Percentiles rank a stretch among this genome's conserved stretches.
phyloP scores from a whole-genome alignment of 306 rosid genomes.

The Notholithocarpus densiflorus region DNA sequence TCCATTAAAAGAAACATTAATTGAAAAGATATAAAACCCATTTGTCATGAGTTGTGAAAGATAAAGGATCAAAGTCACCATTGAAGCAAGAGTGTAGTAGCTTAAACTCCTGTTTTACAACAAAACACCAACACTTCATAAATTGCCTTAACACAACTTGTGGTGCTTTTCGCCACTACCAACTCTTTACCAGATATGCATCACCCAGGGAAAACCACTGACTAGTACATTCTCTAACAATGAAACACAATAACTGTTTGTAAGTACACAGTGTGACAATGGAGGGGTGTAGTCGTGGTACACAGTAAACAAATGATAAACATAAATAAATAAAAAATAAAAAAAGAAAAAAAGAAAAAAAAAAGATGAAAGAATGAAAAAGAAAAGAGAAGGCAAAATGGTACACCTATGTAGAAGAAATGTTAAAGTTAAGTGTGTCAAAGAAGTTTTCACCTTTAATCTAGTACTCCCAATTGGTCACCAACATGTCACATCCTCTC shows the following conservation, averaged over 20 bases:
- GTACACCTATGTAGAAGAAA: neutral
- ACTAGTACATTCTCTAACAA: constrained; percentile 24
- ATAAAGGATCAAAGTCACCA: neutral
- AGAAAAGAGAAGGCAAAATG: neutral
- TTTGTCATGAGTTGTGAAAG: neutral
- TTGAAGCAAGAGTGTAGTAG: neutral
- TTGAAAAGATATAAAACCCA: neutral
- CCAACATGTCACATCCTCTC: neutral
- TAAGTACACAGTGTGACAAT: neutral
- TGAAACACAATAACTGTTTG: neutral
- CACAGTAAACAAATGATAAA: neutral
- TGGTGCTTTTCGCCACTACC: neutral
- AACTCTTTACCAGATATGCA: neutral
- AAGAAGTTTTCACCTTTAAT: neutral
- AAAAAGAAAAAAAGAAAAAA: neutral
- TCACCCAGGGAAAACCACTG: neutral
- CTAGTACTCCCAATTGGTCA: neutral
- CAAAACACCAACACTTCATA: neutral
- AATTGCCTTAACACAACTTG: neutral
- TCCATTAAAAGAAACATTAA: neutral
- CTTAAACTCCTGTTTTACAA: neutral
- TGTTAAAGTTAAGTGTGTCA: neutral
- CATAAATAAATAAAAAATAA: neutral
- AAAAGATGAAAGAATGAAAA: neutral
- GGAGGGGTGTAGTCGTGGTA: neutral